phyloP scores from a whole-genome alignment of 306 rosid genomes.

The Vigna mungo region DNA sequence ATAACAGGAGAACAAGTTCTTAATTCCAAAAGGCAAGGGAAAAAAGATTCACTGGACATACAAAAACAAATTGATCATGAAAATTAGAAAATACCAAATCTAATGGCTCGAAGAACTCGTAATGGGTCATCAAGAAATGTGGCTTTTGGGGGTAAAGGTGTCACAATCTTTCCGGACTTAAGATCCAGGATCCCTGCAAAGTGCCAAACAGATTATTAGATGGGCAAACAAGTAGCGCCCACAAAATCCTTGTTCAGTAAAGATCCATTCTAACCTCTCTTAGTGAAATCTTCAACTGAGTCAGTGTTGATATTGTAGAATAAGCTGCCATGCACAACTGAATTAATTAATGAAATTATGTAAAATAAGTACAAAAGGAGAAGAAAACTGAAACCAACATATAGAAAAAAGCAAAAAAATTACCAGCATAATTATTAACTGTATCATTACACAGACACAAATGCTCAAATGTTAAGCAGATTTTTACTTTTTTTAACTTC shows the following conservation, averaged over 20 bases:
- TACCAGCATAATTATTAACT: constrained; percentile 4
- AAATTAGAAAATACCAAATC: constrained; percentile 67
- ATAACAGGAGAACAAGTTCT: constrained; percentile 29
- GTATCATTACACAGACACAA: constrained; percentile 25
- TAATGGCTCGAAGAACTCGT: constrained; percentile 93
- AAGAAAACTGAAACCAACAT: constrained; percentile 24
- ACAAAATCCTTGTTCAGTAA: constrained; percentile 34
- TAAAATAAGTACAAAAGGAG: constrained; percentile 10
- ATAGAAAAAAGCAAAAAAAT: neutral
- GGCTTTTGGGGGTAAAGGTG: constrained; percentile 83
- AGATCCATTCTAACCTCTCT: constrained; percentile 66
- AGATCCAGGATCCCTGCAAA: constrained; percentile 78
- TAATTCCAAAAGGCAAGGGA: neutral
- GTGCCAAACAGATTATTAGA: constrained; percentile 33
- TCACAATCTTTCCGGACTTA: constrained; percentile 84
- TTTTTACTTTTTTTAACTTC: neutral
- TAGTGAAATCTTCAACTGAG: constrained; percentile 82
- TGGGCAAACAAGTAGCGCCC: constrained; percentile 30
- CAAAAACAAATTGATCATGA: neutral
- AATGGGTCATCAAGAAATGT: constrained; percentile 96
- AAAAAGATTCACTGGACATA: constrained; percentile 26
- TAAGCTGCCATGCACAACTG: constrained; percentile 63
- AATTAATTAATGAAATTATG: constrained; percentile 35
- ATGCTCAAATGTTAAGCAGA: neutral
- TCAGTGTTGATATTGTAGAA: constrained; percentile 88